Percentiles rank a stretch among this genome's conserved stretches.
Evolutionary conservation across 2,329 filamentous ascomycete genomes (phyloP).

Genomic region (Claviceps sp.): DNA sequence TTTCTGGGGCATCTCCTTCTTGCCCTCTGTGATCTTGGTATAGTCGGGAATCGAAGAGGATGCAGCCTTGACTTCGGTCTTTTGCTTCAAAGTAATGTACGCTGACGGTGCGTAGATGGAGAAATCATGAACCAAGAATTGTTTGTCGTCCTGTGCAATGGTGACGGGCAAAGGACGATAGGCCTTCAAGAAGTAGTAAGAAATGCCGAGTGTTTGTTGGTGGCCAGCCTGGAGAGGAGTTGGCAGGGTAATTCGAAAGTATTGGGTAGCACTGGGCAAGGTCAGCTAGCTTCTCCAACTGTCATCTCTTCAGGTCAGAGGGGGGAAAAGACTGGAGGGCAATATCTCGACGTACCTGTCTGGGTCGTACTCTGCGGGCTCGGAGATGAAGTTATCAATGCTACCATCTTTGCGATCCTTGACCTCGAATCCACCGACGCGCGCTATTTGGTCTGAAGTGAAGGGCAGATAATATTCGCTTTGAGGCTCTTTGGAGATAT

Average conservation of each 20-base stretch:
- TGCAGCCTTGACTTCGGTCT: constrained; percentile 89
- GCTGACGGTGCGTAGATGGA: constrained; percentile 73
- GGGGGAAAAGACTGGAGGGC: background rate
- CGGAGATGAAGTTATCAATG: constrained; percentile 53
- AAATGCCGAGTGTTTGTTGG: constrained; percentile 78
- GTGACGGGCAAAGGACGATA: constrained; percentile 66
- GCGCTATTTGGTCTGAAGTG: constrained; percentile 58
- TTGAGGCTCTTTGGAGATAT: constrained; percentile 65
- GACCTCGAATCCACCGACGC: constrained; percentile 76
- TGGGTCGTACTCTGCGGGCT: constrained; percentile 50
- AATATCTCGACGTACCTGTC: constrained; percentile 33
- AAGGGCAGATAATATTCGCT: constrained; percentile 88
- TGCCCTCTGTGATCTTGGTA: constrained; percentile 53
- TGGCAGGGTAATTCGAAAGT: constrained; percentile 72
- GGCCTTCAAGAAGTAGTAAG: constrained; percentile 68
- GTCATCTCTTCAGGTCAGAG: background rate
- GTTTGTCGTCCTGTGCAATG: constrained; percentile 73
- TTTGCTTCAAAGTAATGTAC: constrained; percentile 82
- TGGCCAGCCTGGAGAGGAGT: constrained; percentile 59
- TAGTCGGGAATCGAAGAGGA: constrained; percentile 70
- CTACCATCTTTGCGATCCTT: constrained; percentile 75
- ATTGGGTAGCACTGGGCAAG: constrained; percentile 51
- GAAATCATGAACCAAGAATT: constrained; percentile 77
- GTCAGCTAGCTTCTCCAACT: background rate
- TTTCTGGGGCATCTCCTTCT: constrained; percentile 59